Conservation (phyloP, 2,329 filamentous ascomycete genomes). For the Neofusicoccum parvum region DNA sequence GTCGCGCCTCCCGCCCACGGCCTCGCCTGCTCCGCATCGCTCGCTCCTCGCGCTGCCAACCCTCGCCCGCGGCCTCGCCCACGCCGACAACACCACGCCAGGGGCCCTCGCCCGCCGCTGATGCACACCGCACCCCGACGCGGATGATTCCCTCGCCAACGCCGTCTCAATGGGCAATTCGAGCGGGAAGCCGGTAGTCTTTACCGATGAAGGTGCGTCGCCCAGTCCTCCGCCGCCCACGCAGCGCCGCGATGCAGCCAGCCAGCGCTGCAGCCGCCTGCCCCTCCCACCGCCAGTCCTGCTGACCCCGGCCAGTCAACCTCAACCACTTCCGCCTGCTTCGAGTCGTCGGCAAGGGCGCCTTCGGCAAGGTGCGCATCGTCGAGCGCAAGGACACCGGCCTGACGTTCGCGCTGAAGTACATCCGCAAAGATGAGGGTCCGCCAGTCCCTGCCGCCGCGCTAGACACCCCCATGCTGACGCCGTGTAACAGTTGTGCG, state of each 20-base stretch:
- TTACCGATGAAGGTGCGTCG: conserved; percentile 84
- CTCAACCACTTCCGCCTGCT: conserved; percentile 96
- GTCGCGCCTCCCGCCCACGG: conserved; percentile 10
- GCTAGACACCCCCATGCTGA: conserved; percentile 28
- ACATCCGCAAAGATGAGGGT: conserved; percentile 99
- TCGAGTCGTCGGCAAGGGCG: conserved; percentile 94
- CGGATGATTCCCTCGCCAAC: conserved; percentile 20
- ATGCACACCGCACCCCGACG: conserved; percentile 17
- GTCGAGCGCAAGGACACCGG: conserved; percentile 96
- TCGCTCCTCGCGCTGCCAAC: conserved; percentile 7
- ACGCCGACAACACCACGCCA: neutral
- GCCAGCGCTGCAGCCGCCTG: neutral
- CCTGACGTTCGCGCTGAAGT: conserved; percentile 93
- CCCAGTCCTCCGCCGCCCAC: neutral
- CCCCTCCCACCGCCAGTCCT: conserved; percentile 17
- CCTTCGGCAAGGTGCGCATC: conserved; percentile 97
- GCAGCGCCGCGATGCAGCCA: neutral
- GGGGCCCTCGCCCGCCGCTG: conserved; percentile 1
- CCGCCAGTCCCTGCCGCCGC: conserved; percentile 36
- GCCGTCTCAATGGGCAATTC: conserved; percentile 78
- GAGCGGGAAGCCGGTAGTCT: conserved; percentile 89
- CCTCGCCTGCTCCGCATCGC: conserved; percentile 5
- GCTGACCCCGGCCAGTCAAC: conserved; percentile 65
- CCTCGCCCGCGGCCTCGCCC: neutral
- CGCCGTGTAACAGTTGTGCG: conserved; percentile 72